These are phyloP conservation scores for Nosema muscidifuracis DNA, from an alignment of 371 early-diverging fungal species.

Conservation along the genomic window DNA sequence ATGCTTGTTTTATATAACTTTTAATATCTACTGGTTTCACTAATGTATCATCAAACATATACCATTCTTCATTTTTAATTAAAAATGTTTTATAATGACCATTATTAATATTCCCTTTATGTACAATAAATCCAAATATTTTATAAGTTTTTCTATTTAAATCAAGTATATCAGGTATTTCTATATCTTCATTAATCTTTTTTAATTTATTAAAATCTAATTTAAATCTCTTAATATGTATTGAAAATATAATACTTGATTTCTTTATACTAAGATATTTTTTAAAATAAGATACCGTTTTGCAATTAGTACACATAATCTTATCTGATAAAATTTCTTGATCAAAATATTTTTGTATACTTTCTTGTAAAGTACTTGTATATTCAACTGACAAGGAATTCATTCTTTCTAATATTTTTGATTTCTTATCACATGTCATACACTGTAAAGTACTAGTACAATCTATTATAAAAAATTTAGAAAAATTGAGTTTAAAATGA, in stretches of 20 bases:
- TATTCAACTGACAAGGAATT: neutral
- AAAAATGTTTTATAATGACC: conserved; percentile 52
- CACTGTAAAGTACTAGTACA: neutral
- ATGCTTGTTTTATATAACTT: neutral
- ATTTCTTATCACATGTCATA: conserved; percentile 10
- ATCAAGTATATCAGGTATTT: conserved; percentile 13
- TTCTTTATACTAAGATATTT: conserved; percentile 23
- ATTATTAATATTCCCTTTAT: conserved; percentile 41
- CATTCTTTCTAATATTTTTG: neutral
- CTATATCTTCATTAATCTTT: conserved; percentile 33
- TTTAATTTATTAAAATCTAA: conserved; percentile 5
- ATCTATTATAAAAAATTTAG: neutral
- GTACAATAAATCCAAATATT: conserved; percentile 34
- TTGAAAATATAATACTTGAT: conserved; percentile 28
- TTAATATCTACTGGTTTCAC: neutral
- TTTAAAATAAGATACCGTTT: neutral
- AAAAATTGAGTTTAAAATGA: neutral
- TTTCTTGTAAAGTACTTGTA: neutral
- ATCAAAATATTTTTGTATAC: neutral
- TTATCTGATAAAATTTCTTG: neutral
- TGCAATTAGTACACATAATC: conserved; percentile 12
- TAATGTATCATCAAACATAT: conserved; percentile 46
- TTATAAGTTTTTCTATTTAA: conserved; percentile 9
- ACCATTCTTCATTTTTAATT: conserved; percentile 36
- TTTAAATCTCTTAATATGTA: conserved; percentile 50